These are phyloP conservation scores for Gynochthodes officinalis DNA, from an alignment of 257 asterid species.

Conservation along the genomic window DNA sequence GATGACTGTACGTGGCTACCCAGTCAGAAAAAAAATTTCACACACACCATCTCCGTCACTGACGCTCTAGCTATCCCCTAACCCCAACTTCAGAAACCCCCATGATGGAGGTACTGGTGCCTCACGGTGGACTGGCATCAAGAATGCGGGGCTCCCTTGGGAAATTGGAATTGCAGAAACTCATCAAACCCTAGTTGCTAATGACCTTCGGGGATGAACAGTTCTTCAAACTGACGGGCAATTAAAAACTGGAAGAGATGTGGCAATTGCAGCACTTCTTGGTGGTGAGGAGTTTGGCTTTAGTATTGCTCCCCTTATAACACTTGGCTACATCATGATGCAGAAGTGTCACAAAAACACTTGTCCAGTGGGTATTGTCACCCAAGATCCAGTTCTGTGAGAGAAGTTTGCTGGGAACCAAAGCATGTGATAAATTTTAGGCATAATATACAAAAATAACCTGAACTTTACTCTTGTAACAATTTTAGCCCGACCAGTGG, in stretches of 20 bases:
- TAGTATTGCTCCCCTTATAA: conserved; percentile 97
- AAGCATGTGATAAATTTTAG: conserved; percentile 96
- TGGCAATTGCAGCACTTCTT: conserved; percentile 94
- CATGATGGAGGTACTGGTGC: conserved; percentile 99
- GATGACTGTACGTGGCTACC: no score
- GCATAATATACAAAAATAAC: no score
- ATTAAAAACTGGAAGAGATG: conserved; percentile 96
- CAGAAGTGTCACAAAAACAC: conserved; percentile 98
- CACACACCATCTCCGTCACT: no score
- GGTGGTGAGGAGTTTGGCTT: conserved; percentile 99
- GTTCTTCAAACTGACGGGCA: conserved; percentile 96
- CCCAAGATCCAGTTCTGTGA: conserved; percentile 95
- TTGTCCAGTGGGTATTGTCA: conserved; percentile 98
- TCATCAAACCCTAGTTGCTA: conserved; percentile 97
- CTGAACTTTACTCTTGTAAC: no score
- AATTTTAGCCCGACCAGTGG: no score
- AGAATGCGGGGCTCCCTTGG: conserved; percentile 99
- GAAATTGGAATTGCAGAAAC: conserved; percentile 99
- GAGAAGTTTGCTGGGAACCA: conserved; percentile 98
- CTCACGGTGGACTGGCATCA: conserved; percentile 97
- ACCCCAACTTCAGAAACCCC: no score
- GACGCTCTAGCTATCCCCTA: no score
- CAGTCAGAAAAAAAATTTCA: no score
- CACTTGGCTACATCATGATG: conserved; percentile 99
- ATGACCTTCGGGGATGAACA: conserved; percentile 97